Percentiles rank a stretch among this genome's conserved stretches.
Conservation (phyloP, 441 rosid genomes). For the Jatropha podagrica region DNA sequence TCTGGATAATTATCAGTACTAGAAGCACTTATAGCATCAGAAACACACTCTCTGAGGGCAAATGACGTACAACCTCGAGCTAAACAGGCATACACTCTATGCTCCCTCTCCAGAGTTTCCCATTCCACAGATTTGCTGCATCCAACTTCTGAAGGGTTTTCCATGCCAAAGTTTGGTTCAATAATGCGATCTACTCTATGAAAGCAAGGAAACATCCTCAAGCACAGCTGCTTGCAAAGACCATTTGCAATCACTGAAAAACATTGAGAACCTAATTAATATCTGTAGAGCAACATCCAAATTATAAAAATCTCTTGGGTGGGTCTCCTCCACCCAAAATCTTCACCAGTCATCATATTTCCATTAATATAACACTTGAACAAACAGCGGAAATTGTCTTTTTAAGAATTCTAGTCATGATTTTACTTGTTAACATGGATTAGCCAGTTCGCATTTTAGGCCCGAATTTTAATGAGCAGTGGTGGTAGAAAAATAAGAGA, state of each 20-base stretch:
- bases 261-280: constrained; percentile 3
- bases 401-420: not conserved
- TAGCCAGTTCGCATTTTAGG: too few relatives aligned
- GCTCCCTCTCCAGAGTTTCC: constrained; percentile 59
- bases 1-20: constrained; percentile 88
- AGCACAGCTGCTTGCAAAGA: constrained; percentile 66
- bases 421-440: not conserved
- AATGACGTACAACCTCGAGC: constrained; percentile 47
- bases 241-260: constrained; percentile 65
- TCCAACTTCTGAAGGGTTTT: constrained; percentile 44
- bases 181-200: constrained; percentile 43
- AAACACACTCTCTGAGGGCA: constrained; percentile 46
- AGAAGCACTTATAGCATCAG: constrained; percentile 69
- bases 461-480: too few relatives aligned
- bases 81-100: constrained; percentile 63
- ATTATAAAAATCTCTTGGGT: not conserved
- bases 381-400: not conserved
- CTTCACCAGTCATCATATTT: not conserved
- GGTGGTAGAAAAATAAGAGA: not conserved
- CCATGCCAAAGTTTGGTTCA: constrained; percentile 30
- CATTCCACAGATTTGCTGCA: constrained; percentile 45
- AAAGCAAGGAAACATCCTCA: constrained; percentile 64
- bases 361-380: not conserved
- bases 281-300: not conserved
- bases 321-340: not conserved